These are phyloP conservation scores for Cercospora sesami DNA, from an alignment of 2,329 filamentous ascomycete species.

Conservation along the genomic window DNA sequence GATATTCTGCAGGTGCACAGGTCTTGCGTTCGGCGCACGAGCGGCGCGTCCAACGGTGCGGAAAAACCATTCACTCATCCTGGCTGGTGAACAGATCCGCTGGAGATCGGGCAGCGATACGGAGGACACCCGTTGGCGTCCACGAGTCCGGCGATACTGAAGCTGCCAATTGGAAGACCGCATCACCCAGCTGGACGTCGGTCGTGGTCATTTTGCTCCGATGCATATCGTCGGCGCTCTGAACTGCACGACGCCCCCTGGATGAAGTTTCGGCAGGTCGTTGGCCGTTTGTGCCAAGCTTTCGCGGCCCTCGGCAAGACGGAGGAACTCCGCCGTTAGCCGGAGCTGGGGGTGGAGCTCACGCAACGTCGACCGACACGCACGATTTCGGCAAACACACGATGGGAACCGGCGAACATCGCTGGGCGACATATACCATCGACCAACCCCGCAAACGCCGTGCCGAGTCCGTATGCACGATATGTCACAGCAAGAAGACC, in stretches of 20 bases:
- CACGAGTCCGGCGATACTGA: background rate
- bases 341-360: background rate
- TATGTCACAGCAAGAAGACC: slow-evolving; percentile 17
- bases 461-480: slow-evolving; percentile 14
- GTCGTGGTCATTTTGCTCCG: background rate
- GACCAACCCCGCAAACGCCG: slow-evolving; percentile 15
- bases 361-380: background rate
- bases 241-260: background rate
- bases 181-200: background rate
- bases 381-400: background rate
- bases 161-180: background rate
- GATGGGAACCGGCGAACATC: background rate
- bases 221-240: background rate
- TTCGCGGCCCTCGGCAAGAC: background rate
- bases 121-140: background rate
- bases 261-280: background rate
- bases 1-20: background rate
- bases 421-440: background rate
- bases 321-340: background rate
- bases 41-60: background rate
- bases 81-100: background rate
- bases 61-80: background rate
- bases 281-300: background rate
- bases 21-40: background rate
- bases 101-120: background rate